Evolutionary conservation across 73 alveolate species (phyloP).

Genomic region (Paramecium sonneborni): DNA sequence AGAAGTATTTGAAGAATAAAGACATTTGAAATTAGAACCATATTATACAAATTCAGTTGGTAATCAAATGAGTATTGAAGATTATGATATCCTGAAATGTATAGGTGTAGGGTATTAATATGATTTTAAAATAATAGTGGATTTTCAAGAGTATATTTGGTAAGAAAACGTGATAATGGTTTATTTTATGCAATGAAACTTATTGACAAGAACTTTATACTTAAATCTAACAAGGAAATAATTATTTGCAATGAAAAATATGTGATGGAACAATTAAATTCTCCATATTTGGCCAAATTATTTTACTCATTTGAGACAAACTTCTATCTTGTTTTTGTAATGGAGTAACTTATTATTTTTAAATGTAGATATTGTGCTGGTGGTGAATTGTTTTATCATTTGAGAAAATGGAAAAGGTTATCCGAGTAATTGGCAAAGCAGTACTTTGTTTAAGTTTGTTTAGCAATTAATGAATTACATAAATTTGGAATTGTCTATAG

Average conservation of each 20-base stretch:
- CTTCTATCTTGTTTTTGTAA: constrained; percentile 70
- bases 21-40: constrained; percentile 47
- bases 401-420: constrained; percentile 72
- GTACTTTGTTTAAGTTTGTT: constrained; percentile 83
- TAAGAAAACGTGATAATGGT: constrained; percentile 29
- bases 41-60: neutral
- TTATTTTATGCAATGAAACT: constrained; percentile 51
- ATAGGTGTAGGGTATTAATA: constrained; percentile 32
- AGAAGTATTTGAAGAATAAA: constrained; percentile 20
- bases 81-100: neutral
- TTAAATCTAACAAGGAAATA: constrained; percentile 47
- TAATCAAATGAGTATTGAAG: neutral
- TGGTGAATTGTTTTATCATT: constrained; percentile 77
- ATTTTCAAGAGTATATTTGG: constrained; percentile 9
- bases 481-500: constrained; percentile 83
- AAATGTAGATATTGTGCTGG: constrained; percentile 68
- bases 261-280: constrained; percentile 14
- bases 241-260: constrained; percentile 50
- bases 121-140: neutral
- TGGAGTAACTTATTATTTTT: constrained; percentile 56
- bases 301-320: constrained; percentile 64
- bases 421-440: constrained; percentile 78
- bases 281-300: constrained; percentile 60
- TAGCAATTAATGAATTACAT: constrained; percentile 86
- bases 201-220: constrained; percentile 32